A percentile compares a stretch with the other conserved stretches of the same genome.
Evolutionary conservation across 495 filamentous ascomycete genomes (phyloP).

Genomic region (Daldinia decipiens): DNA sequence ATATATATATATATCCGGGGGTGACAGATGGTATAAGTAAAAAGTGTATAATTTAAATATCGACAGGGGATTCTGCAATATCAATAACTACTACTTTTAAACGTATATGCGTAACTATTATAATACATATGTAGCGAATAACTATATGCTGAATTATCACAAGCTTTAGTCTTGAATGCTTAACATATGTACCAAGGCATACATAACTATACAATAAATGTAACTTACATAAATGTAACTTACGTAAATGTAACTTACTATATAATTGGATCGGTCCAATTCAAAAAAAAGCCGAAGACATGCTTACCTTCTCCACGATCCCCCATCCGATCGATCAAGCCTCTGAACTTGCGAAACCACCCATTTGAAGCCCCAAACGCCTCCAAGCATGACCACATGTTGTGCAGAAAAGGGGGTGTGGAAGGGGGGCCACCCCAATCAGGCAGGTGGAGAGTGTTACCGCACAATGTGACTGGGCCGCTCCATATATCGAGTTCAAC

Average conservation of each 20-base stretch:
- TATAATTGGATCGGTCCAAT: not conserved
- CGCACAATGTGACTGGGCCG: conserved; percentile 31
- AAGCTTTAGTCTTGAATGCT: not conserved
- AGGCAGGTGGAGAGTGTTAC: conserved; percentile 38
- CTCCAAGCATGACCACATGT: conserved; percentile 27
- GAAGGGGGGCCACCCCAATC: conserved; percentile 15
- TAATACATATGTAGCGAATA: too few species aligned
- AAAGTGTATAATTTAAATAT: not conserved
- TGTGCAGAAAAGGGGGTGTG: conserved; percentile 8
- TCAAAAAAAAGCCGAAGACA: conserved; percentile 1
- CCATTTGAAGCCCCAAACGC: conserved; percentile 3
- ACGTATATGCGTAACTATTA: too few species aligned
- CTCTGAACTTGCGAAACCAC: not conserved
- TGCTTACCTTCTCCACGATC: conserved; percentile 1
- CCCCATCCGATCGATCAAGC: conserved; percentile 7
- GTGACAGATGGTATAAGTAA: not conserved
- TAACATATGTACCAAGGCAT: not conserved
- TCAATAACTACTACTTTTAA: not conserved
- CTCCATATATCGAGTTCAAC: not conserved
- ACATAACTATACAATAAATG: not conserved
- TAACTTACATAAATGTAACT: too few species aligned
- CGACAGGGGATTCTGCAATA: not conserved
- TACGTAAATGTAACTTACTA: not conserved
- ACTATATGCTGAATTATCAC: too few species aligned
- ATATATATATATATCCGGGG: too few species aligned